These are phyloP conservation scores for Erodium moschatum DNA, from an alignment of 441 rosid species.

Conservation along the genomic window DNA sequence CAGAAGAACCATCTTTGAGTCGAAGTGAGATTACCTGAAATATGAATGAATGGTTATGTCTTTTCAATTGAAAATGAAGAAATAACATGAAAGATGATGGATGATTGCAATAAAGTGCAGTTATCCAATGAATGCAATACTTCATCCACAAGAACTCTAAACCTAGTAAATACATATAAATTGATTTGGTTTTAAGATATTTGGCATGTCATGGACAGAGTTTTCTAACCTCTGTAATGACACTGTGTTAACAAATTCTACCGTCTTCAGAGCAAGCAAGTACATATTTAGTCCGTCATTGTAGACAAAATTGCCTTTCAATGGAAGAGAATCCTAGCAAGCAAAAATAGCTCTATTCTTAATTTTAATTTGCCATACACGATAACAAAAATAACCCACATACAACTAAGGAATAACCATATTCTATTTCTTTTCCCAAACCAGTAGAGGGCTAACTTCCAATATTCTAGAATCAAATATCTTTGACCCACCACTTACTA, in stretches of 20 bases:
- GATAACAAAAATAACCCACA: background rate
- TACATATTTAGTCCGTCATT: background rate
- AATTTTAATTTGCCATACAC: background rate
- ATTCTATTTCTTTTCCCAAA: background rate
- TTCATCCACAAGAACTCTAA: background rate
- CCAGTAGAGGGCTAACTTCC: too few species aligned
- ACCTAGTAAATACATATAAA: background rate
- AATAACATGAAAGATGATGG: too few species aligned
- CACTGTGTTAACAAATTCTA: background rate
- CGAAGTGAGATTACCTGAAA: conserved; percentile 32
- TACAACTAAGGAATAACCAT: background rate
- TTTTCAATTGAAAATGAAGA: background rate
- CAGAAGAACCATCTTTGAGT: conserved; percentile 32
- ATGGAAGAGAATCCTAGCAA: background rate
- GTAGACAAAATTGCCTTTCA: background rate
- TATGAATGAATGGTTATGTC: background rate
- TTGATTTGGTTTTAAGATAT: background rate
- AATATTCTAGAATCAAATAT: background rate
- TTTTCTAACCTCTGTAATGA: background rate
- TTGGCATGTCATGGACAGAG: background rate
- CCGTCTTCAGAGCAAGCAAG: background rate
- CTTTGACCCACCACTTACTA: background rate
- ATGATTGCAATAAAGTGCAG: background rate
- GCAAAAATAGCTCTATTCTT: background rate
- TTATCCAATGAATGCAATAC: background rate